These are phyloP conservation scores for Hordeum pubiflorum DNA, from an alignment of 202 grass and related monocot genomes.

Conservation along the genomic window DNA sequence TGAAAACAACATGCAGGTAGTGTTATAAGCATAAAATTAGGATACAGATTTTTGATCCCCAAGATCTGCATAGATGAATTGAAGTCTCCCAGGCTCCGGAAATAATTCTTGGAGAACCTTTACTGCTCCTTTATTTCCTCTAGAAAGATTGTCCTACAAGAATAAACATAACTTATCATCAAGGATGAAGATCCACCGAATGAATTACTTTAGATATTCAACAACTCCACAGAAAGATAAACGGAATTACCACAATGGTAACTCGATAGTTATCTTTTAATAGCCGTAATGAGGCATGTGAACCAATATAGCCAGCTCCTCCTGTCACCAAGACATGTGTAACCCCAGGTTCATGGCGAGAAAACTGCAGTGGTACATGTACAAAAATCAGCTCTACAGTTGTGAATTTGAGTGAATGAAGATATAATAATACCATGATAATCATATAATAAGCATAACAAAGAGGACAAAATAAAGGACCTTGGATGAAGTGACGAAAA, in stretches of 20 bases:
- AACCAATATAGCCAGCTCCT: slow-evolving; percentile 97
- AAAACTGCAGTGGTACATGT: slow-evolving; percentile 62
- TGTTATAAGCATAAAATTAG: slow-evolving; percentile 30
- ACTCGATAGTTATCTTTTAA: slow-evolving; percentile 91
- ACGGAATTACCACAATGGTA: slow-evolving; percentile 91
- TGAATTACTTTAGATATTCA: slow-evolving; percentile 23
- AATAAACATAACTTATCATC: slow-evolving; percentile 19
- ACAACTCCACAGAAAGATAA: slow-evolving; percentile 22
- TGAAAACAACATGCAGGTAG: not conserved
- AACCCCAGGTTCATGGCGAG: slow-evolving; percentile 74
- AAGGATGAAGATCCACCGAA: slow-evolving; percentile 19
- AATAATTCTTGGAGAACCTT: slow-evolving; percentile 75
- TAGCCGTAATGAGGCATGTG: slow-evolving; percentile 81
- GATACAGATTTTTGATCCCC: slow-evolving; percentile 86
- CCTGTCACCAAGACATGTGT: slow-evolving; percentile 92
- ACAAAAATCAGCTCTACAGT: slow-evolving; percentile 26
- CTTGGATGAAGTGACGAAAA: slow-evolving; percentile 19
- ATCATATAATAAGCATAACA: not conserved
- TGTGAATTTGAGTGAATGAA: not conserved
- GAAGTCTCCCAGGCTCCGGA: slow-evolving; percentile 79
- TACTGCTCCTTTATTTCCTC: slow-evolving; percentile 89
- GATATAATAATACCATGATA: not conserved
- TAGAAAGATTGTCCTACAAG: slow-evolving; percentile 92
- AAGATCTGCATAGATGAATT: slow-evolving; percentile 94
- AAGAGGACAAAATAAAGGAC: not conserved